Evolutionary conservation across 441 rosid species (phyloP).

Genomic region (Sinapis alba): DNA sequence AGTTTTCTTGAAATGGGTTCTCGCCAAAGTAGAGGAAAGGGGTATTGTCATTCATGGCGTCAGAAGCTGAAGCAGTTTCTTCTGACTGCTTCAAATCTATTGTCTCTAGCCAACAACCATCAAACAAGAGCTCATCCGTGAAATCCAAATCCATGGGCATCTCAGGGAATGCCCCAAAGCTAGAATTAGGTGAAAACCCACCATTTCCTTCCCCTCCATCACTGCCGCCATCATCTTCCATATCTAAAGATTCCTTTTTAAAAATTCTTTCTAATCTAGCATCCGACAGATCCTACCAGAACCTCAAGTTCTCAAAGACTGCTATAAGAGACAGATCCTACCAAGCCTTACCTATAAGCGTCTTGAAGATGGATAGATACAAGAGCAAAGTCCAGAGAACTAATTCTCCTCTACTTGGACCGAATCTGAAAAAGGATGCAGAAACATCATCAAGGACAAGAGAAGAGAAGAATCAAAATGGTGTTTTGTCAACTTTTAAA

Average conservation of each 20-base stretch:
- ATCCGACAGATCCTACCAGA: slow-evolving; percentile 43
- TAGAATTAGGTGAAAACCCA: slow-evolving; percentile 47
- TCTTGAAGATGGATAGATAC: slow-evolving; percentile 57
- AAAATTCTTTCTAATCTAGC: slow-evolving; percentile 34
- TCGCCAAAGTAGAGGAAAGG: slow-evolving; percentile 27
- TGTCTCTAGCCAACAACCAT: slow-evolving; percentile 84
- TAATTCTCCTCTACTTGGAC: slow-evolving; percentile 47
- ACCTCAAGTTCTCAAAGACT: slow-evolving; percentile 35
- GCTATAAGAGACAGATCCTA: slow-evolving; percentile 36
- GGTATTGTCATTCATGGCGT: slow-evolving; percentile 28
- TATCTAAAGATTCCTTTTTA: slow-evolving; percentile 26
- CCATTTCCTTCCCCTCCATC: slow-evolving; percentile 34
- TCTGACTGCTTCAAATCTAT: slow-evolving; percentile 50
- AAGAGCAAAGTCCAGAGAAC: slow-evolving; percentile 57
- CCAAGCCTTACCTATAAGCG: slow-evolving; percentile 33
- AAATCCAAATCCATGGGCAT: slow-evolving; percentile 82
- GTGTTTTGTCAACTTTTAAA: not conserved
- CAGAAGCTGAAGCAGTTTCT: slow-evolving; percentile 34
- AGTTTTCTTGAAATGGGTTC: slow-evolving; percentile 35
- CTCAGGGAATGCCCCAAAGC: slow-evolving; percentile 46
- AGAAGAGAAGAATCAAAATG: slow-evolving; percentile 37
- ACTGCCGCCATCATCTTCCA: slow-evolving; percentile 48
- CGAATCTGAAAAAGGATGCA: slow-evolving; percentile 58
- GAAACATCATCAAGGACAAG: slow-evolving; percentile 73
- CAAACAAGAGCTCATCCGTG: slow-evolving; percentile 82